A percentile compares a stretch with the other conserved stretches of the same genome.
Evolutionary conservation across 192 early-diverging fungal species (phyloP).

Genomic region (Mortierella claussenii): DNA sequence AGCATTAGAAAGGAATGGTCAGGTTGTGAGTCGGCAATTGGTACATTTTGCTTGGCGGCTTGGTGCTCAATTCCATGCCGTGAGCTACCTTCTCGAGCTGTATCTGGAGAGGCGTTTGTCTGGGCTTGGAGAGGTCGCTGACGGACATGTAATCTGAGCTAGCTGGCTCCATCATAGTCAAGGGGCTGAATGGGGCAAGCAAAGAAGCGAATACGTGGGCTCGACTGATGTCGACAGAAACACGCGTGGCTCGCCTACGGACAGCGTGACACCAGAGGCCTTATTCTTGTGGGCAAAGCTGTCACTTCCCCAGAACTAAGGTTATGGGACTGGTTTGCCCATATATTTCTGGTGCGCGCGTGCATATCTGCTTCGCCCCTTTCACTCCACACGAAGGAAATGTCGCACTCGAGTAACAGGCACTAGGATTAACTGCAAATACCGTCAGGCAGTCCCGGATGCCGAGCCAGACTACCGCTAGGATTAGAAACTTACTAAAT

Average conservation of each 20-base stretch:
- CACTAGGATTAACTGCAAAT: too few relatives aligned
- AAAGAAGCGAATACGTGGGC: not conserved
- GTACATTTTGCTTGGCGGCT: not conserved
- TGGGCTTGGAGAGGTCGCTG: slow-evolving; percentile 30
- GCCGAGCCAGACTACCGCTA: too few relatives aligned
- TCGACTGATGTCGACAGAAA: not conserved
- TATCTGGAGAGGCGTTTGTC: slow-evolving; percentile 18
- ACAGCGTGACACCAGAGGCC: too few relatives aligned
- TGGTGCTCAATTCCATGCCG: not conserved
- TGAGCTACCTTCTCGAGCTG: slow-evolving; percentile 29
- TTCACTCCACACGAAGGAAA: too few relatives aligned
- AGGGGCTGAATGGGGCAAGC: not conserved
- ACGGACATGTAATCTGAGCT: slow-evolving; percentile 35
- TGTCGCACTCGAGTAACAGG: too few relatives aligned
- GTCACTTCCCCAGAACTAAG: too few relatives aligned
- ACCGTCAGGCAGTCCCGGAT: too few relatives aligned
- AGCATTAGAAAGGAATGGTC: too few relatives aligned
- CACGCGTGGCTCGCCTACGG: not conserved
- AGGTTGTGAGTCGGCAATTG: too few relatives aligned
- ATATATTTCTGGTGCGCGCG: not conserved
- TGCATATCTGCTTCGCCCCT: not conserved
- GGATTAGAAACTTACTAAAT: too few relatives aligned
- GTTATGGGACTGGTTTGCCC: not conserved
- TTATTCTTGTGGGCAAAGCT: too few relatives aligned
- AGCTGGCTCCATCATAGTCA: slow-evolving; percentile 15